Base-by-base conservation (phyloP, 352 stramenopile species). In the Pythium oligandrum region DNA sequence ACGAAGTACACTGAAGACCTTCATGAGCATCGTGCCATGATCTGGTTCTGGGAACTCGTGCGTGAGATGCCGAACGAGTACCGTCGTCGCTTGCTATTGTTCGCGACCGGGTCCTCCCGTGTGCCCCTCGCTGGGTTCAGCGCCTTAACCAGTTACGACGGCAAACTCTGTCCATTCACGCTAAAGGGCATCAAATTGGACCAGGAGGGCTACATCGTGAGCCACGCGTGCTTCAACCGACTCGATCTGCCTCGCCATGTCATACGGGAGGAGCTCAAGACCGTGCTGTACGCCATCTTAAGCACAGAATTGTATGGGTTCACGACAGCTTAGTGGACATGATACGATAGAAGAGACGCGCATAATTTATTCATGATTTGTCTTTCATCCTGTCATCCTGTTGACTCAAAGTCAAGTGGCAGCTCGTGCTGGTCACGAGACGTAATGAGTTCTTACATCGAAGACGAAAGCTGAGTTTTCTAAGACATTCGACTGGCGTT, bases 1-100 rank as follows among this genome's bases (percentile, higher is more conserved):
- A 98, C 95, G 1, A 55, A 65, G 12, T 64, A 75, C 40, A 75
- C 70, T 40, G 52, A 61, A n/a, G 78, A 88, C 39, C 58, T 86
- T 6, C 59, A 75, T 43, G 65, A 61, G 26, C 55, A 68, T 37
- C 58, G 37, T 5, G 67, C 71, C 0, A 68, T 63, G 4, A 55
- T 53, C 31, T 98, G 93, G 95, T 99, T 98, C 63, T 99, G 96
- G 96, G 96, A 97, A 54, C 86, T 98, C 37, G 83, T 99, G 61
- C 83, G 86, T 32, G 80, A 88, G 43, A 90, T 91, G 79, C 73
- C 82, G 10, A 86, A 84, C 51, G 76, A 93, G 57, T 86, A 93
- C 36, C 70, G 78, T 0, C 74, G 78, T 0, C 76, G 79, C 6
- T 66, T 96, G 47, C 63, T 96, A 30, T 68, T 90, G 32, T 95